Evolutionary conservation across 2,329 filamentous ascomycete genomes (phyloP).

Genomic region (Fusarium tricinctum): DNA sequence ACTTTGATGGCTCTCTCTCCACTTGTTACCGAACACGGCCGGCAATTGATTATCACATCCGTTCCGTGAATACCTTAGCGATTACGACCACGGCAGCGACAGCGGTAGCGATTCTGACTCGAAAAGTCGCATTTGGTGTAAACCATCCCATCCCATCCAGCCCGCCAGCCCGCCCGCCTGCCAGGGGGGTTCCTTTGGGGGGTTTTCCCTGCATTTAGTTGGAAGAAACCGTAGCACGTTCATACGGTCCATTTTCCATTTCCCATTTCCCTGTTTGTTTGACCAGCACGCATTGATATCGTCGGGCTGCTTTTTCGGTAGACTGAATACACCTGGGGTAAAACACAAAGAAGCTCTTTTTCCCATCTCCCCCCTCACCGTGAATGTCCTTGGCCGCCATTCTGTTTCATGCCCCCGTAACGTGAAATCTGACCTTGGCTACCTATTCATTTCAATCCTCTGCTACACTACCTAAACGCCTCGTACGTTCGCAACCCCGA

Average conservation of each 20-base stretch:
- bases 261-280: slow-evolving; percentile 21
- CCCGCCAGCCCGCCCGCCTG: neutral
- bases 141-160: slow-evolving; percentile 8
- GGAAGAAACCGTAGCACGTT: slow-evolving; percentile 23
- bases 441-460: slow-evolving; percentile 32
- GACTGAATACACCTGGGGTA: neutral
- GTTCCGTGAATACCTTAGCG: slow-evolving; percentile 10
- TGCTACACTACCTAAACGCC: slow-evolving; percentile 39
- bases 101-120: slow-evolving; percentile 29
- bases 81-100: slow-evolving; percentile 12
- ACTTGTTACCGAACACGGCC: slow-evolving; percentile 35
- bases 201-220: slow-evolving; percentile 6
- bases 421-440: slow-evolving; percentile 34
- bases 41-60: slow-evolving; percentile 22
- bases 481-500: slow-evolving; percentile 36
- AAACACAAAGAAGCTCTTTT: slow-evolving; percentile 29
- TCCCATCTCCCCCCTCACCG: slow-evolving; percentile 2
- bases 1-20: slow-evolving; percentile 28
- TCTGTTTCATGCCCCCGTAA: slow-evolving; percentile 29
- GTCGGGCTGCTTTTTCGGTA: neutral
- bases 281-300: slow-evolving; percentile 5
- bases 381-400: slow-evolving; percentile 11
- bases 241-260: slow-evolving; percentile 4
- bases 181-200: neutral
- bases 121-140: slow-evolving; percentile 30